phyloP scores from a whole-genome alignment of 139 green algal genomes.

The Trebouxia sp. region DNA sequence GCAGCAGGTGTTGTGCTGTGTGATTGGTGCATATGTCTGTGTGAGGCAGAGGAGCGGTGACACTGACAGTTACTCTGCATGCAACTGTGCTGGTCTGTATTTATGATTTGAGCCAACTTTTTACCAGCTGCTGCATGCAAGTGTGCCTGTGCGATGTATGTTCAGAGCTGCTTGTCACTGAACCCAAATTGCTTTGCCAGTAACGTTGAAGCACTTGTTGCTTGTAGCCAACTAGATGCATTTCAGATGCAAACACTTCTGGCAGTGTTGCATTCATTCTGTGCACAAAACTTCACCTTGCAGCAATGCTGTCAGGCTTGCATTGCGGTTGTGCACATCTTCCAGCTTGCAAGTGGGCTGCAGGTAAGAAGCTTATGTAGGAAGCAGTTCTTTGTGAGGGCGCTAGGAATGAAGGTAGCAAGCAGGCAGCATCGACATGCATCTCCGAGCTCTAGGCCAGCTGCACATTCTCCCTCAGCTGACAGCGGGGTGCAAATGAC shows the following conservation, averaged over 20 bases:
- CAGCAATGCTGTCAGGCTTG: no score
- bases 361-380: constrained; percentile 70
- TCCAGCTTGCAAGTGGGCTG: background rate
- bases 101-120: background rate
- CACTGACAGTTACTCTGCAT: no score
- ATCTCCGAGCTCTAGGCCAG: background rate
- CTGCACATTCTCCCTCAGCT: background rate
- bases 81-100: background rate
- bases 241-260: background rate
- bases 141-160: no score
- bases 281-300: no score
- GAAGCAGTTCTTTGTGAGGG: constrained; percentile 75
- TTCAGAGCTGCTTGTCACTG: no score
- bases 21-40: background rate
- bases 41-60: no score
- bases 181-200: no score
- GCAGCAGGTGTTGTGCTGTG: background rate
- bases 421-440: constrained; percentile 39
- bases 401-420: constrained; percentile 69
- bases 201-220: no score
- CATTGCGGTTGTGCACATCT: background rate
- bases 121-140: background rate
- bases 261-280: no score
- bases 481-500: constrained; percentile 38
- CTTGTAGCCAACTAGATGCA: background rate